phyloP scores from a whole-genome alignment of 176 grass and related monocot genomes.

The Leersia perrieri region DNA sequence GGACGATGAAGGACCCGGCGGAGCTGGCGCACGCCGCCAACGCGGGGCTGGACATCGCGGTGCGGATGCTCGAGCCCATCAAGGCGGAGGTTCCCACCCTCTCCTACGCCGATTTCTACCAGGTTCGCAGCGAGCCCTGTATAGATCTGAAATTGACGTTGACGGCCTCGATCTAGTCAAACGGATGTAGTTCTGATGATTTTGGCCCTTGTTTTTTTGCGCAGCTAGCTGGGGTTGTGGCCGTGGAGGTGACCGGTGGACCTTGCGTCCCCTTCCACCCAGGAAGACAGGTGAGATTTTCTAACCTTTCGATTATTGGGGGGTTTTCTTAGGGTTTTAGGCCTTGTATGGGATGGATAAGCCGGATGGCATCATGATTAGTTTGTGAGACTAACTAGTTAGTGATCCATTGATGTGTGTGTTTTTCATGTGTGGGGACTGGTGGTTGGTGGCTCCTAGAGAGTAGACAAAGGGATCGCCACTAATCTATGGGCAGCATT shows the following conservation, averaged over 20 bases:
- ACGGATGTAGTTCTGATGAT: constrained; percentile 13
- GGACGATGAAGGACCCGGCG: constrained; percentile 62
- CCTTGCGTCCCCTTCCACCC: constrained; percentile 59
- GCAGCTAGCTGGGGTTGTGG: constrained; percentile 65
- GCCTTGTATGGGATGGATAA: not conserved
- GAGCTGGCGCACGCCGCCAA: constrained; percentile 81
- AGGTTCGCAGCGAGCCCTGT: constrained; percentile 27
- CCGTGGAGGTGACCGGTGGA: constrained; percentile 60
- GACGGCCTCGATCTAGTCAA: not conserved
- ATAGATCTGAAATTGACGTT: constrained; percentile 28
- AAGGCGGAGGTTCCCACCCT: constrained; percentile 85
- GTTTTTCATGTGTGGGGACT: not conserved
- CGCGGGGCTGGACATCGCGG: constrained; percentile 82
- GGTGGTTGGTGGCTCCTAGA: not conserved
- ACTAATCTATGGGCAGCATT: not conserved
- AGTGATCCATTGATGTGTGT: not conserved
- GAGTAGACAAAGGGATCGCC: not conserved
- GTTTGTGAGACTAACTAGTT: not conserved
- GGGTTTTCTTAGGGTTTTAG: constrained; percentile 28
- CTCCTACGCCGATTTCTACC: constrained; percentile 90
- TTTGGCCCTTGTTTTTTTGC: not conserved
- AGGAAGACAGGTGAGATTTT: constrained; percentile 55
- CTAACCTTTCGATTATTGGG: not conserved
- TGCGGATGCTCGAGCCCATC: constrained; percentile 82
- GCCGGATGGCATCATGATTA: not conserved